Evolutionary conservation across 2,329 filamentous ascomycete species (phyloP), one percentile per base, ranked within the genome.

Genomic region (Bipolaris zeicola): DNA sequence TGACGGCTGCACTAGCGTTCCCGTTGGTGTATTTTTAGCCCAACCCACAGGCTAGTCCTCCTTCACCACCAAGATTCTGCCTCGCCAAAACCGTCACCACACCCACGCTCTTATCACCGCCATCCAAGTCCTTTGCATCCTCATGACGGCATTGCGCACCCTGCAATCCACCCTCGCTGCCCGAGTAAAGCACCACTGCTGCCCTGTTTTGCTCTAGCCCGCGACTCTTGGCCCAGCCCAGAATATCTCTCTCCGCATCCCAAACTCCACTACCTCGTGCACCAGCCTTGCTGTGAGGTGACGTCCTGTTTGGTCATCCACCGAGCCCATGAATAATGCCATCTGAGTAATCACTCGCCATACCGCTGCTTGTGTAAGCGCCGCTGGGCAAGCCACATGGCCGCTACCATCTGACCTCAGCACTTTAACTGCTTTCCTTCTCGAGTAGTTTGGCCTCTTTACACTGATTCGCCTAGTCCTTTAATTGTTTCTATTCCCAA

Each of bases 61-160:
- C 61, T 58, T 55, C 57, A 58, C 47, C 31, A 22, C 38, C 43
- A 50, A 50, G 14, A 61, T 38, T 64, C 62, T 64, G 62, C 62
- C 62, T 64, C 60, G 62, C 60, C 50, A 62, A 53, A 62, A 58
- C 54, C 45, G 47, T 58, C 56, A 53, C 42, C 37, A 44, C 55
- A 31, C 37, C 39, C 41, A 55, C 31, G 38, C 33, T 38, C 44
- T 26, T 45, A 45, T 47, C 41, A 20, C 48, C 26, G 24, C 39
- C 48, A 20, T 43, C 44, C 26, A 20, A 24, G 24, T 44, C 16
- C 8, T 28, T 16, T 28, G 26, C 44, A 39, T 52, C 39, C 45
- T 26, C 22, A 58, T 61, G 60, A 63, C 55, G 55, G 45, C 50
- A 58, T 50, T 41, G 42, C 41, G 7, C 36, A 39, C 48, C 45